A percentile compares a stretch with the other conserved stretches of the same genome.
Evolutionary conservation across 1,284 basidiomycete genomes (phyloP).

Genomic region (Cutaneotrichosporon mucoides): DNA sequence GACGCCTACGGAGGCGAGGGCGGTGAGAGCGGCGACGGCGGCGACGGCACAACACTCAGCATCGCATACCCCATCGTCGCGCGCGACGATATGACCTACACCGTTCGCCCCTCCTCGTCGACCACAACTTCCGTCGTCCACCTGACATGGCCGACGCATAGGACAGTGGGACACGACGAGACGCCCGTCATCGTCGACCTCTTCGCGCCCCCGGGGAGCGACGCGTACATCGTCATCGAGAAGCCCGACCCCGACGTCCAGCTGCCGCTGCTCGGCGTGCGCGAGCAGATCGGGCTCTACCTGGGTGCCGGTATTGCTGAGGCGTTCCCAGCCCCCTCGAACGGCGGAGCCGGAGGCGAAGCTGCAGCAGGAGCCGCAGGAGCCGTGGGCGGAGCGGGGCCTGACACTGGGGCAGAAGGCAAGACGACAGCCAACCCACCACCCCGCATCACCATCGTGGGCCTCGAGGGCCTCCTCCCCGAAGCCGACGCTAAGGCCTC

Average conservation of each 20-base stretch:
- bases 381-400: neutral
- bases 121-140: neutral
- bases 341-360: too few relatives aligned
- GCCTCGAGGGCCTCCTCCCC: neutral
- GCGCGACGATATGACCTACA: neutral
- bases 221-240: neutral
- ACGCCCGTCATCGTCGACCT: neutral
- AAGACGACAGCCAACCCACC: neutral
- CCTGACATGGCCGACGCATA: neutral
- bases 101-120: neutral
- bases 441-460: neutral
- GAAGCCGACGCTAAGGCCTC: neutral
- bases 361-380: neutral
- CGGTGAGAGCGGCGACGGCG: too few relatives aligned
- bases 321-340: too few relatives aligned
- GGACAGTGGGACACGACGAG: neutral
- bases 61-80: neutral
- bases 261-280: neutral
- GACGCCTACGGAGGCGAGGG: too few relatives aligned
- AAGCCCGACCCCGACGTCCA: neutral
- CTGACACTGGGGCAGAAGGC: too few relatives aligned
- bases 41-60: too few relatives aligned
- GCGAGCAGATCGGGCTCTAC: neutral
- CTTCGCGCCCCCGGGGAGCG: neutral
- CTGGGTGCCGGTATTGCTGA: neutral